phyloP scores from a whole-genome alignment of 2,329 filamentous ascomycete genomes.

The Xylaria arbuscula region DNA sequence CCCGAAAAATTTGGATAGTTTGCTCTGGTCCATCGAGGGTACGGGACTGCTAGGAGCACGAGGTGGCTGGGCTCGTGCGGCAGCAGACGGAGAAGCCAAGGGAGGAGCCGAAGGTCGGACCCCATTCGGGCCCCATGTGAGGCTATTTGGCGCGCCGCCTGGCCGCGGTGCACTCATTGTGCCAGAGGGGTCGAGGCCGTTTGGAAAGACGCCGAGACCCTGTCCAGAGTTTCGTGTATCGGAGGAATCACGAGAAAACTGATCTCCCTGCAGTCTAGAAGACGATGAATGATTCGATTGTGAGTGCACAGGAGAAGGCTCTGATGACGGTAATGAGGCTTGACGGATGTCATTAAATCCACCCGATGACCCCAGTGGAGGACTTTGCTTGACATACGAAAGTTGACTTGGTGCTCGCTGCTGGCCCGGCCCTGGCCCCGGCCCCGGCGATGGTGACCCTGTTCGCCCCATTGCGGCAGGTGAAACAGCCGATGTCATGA shows the following conservation, averaged over 20 bases:
- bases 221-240: slow-evolving; percentile 36
- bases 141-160: slow-evolving; percentile 26
- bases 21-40: slow-evolving; percentile 40
- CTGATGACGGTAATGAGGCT: slow-evolving; percentile 46
- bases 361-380: slow-evolving; percentile 34
- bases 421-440: slow-evolving; percentile 38
- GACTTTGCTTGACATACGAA: slow-evolving; percentile 41
- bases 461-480: slow-evolving; percentile 21
- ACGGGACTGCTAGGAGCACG: slow-evolving; percentile 40
- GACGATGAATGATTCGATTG: slow-evolving; percentile 41
- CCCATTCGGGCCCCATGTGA: slow-evolving; percentile 39
- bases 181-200: slow-evolving; percentile 27
- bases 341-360: slow-evolving; percentile 42
- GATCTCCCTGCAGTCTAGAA: slow-evolving; percentile 31
- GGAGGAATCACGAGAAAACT: slow-evolving; percentile 27
- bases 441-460: slow-evolving; percentile 32
- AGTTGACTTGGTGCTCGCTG: slow-evolving; percentile 40
- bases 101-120: slow-evolving; percentile 29
- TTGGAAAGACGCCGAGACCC: slow-evolving; percentile 34
- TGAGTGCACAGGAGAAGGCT: slow-evolving; percentile 41
- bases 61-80: slow-evolving; percentile 29
- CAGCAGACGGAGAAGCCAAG: slow-evolving; percentile 15
- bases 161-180: slow-evolving; percentile 22
- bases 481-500: slow-evolving; percentile 36
- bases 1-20: slow-evolving; percentile 47